These are phyloP conservation scores for Coniochaeta prunicola DNA, from an alignment of 2,329 filamentous ascomycete genomes.

Conservation along the genomic window DNA sequence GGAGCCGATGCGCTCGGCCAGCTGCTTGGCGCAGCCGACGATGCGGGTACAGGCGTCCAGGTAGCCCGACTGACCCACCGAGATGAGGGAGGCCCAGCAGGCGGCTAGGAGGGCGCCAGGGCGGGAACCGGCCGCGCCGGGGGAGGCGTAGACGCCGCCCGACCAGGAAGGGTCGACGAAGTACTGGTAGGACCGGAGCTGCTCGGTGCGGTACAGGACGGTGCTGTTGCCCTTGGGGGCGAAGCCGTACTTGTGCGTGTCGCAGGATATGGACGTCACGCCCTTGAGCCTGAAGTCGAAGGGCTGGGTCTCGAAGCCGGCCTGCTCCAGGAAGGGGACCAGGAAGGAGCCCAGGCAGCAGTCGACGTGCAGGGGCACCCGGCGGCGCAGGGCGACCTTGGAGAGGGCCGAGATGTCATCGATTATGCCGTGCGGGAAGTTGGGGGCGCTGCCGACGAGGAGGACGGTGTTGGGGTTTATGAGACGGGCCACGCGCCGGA, in stretches of 20 bases:
- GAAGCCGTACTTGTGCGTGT: constrained; percentile 99
- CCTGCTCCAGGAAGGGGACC: constrained; percentile 82
- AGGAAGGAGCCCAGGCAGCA: constrained; percentile 97
- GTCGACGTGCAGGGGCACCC: constrained; percentile 88
- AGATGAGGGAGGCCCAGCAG: constrained; percentile 91
- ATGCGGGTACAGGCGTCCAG: constrained; percentile 81
- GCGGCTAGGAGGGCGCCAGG: constrained; percentile 92
- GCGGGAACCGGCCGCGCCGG: constrained; percentile 82
- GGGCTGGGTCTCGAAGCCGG: constrained; percentile 81
- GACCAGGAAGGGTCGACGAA: constrained; percentile 94
- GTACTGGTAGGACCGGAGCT: constrained; percentile 84
- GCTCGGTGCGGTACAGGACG: constrained; percentile 76
- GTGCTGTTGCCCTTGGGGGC: constrained; percentile 96
- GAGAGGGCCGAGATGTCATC: constrained; percentile 87
- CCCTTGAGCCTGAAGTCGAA: constrained; percentile 95
- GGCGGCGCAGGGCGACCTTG: constrained; percentile 69
- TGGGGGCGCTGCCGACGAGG: constrained; percentile 89
- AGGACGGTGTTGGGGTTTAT: constrained; percentile 93
- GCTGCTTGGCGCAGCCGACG: constrained; percentile 77
- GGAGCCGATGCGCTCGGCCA: constrained; percentile 65
- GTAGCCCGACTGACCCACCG: constrained; percentile 80
- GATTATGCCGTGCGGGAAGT: constrained; percentile 97
- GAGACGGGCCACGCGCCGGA: constrained; percentile 69
- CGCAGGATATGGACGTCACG: constrained; percentile 91
- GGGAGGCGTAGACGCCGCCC: constrained; percentile 91